Base-by-base conservation (phyloP, 2,329 filamentous ascomycete species). In the Chaetomium globosum region DNA sequence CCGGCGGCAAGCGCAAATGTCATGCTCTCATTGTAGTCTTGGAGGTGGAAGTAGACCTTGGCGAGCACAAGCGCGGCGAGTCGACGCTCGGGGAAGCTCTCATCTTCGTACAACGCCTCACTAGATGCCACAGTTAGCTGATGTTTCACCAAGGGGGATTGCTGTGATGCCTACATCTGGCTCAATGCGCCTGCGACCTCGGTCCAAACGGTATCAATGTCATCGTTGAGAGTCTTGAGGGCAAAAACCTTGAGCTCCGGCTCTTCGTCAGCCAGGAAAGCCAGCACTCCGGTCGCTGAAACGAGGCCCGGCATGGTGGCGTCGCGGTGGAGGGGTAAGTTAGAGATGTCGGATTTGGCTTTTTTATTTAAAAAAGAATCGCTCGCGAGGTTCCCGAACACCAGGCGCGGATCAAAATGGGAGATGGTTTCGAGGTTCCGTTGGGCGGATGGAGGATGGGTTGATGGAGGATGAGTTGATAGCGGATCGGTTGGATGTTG, bases 21-120 rank as follows among this genome's bases (percentile, higher is more conserved):
- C 94, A 99, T 98, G 79, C 94, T 97, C 82, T 99, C 95, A 77
- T 97, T 95, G 82, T 99, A 99, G 77, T 95, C 95, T 80, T 97
- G 93, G 61, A 99, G 88, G 77, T 99, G 95, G 77, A 98, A 99
- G 82, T 98, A 99, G 71, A 98, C 93, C 84, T 99, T 99, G 72
- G 95, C 91, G 52, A 96, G 90, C 62, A 99, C 93, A 58, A 99
- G 85, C 61, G 95, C 95, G 63, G 95, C 95, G 64, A 99, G 89
- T 77, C 95, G 91, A 74, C 94, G 92, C 78, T 99, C 91, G 57
- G 93, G 91, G 75, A 99, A 99, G 67, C 87, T 85, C 74, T 97
- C 92, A 80, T 99, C 94, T 84, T 99, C 95, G 80, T 96, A 99
- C 59, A 99, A 87, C 63, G 92, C 92, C 85, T 99, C 95, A 81